Conservation (phyloP, 1,139 yeast genomes). For the Saccharomycopsis crataegensis region DNA sequence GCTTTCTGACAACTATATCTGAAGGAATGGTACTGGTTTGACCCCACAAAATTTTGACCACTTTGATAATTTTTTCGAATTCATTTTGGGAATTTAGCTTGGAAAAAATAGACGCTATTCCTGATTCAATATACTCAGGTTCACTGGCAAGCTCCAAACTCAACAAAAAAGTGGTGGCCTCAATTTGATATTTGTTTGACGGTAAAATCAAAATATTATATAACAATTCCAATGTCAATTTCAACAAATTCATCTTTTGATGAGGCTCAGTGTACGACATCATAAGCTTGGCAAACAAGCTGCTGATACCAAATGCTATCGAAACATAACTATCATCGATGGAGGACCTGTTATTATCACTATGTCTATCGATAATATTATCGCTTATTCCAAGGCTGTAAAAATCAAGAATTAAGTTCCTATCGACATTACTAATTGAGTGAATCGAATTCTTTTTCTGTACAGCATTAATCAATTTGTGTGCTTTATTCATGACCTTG, state of each 20-base stretch:
- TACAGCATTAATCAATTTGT: background rate
- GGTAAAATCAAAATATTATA: slow-evolving; percentile 43
- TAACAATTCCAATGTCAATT: slow-evolving; percentile 34
- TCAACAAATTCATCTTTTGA: slow-evolving; percentile 32
- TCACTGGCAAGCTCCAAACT: slow-evolving; percentile 35
- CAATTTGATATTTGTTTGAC: slow-evolving; percentile 51
- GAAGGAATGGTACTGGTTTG: slow-evolving; percentile 41
- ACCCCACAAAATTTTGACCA: slow-evolving; percentile 41
- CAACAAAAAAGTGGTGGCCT: slow-evolving; percentile 45
- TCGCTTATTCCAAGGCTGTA: slow-evolving; percentile 8
- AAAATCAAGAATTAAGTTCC: slow-evolving; percentile 10
- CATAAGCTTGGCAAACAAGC: slow-evolving; percentile 4
- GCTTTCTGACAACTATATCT: slow-evolving; percentile 47
- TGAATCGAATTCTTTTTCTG: background rate
- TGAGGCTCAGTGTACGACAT: slow-evolving; percentile 17
- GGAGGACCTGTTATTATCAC: background rate
- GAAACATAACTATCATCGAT: slow-evolving; percentile 17
- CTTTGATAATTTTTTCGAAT: slow-evolving; percentile 30
- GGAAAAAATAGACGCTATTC: slow-evolving; percentile 42
- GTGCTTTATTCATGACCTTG: slow-evolving; percentile 2
- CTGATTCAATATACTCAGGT: slow-evolving; percentile 49
- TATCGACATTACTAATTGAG: background rate
- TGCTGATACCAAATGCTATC: slow-evolving; percentile 15
- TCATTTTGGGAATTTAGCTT: slow-evolving; percentile 30
- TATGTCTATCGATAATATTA: background rate